Percentiles rank a stretch among this genome's conserved stretches.
These are phyloP conservation scores for Bonia amplexicaulis DNA, from an alignment of 176 grass and related monocot genomes.

Conservation along the genomic window DNA sequence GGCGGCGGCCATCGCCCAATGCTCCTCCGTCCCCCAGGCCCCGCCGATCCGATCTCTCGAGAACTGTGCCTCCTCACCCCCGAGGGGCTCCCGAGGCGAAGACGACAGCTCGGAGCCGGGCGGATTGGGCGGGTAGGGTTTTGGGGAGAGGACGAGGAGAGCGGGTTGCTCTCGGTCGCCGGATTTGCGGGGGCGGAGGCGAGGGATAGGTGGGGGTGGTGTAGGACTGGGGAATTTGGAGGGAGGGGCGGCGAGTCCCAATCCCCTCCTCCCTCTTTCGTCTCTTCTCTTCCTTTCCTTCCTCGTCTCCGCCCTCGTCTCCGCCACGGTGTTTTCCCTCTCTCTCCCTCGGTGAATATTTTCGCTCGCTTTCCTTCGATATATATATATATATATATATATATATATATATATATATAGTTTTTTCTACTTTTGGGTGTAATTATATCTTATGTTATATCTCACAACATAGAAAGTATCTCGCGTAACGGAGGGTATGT, in stretches of 20 bases:
- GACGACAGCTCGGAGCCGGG: constrained; percentile 26
- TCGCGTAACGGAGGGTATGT: no score
- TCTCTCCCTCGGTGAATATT: background rate
- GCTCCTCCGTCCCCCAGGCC: constrained; percentile 12
- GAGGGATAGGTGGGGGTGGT: background rate
- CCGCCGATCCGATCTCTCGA: constrained; percentile 35
- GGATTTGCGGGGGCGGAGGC: background rate
- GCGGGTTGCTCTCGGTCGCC: background rate
- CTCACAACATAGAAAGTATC: no score
- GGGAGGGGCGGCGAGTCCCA: constrained; percentile 42
- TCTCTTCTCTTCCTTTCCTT: constrained; percentile 29
- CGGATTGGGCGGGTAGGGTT: constrained; percentile 19
- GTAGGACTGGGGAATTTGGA: constrained; percentile 39
- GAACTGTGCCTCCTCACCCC: background rate
- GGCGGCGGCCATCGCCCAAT: constrained; percentile 34
- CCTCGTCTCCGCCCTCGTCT: constrained; percentile 45
- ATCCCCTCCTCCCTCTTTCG: constrained; percentile 31
- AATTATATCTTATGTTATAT: no score
- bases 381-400: no score
- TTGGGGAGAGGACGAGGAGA: background rate
- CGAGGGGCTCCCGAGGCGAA: background rate
- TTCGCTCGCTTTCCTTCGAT: no score
- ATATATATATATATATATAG: no score
- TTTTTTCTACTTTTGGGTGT: no score
- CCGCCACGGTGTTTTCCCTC: background rate